phyloP scores from a whole-genome alignment of 148 eudicot genomes.

The Rhododendron mucronatum region DNA sequence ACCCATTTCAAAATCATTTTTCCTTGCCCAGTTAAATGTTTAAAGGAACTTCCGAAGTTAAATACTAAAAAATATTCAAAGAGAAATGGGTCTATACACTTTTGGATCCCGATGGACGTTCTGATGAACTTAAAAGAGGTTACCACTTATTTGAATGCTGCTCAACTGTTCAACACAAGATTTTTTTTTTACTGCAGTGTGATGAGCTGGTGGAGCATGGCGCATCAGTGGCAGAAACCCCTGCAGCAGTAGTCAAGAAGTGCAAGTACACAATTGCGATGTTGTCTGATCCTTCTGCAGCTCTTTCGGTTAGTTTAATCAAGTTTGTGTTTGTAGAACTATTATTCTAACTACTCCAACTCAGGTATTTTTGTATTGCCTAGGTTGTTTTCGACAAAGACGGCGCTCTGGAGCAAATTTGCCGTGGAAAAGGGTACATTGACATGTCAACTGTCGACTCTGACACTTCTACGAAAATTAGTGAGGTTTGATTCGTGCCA shows the following conservation, averaged over 20 bases:
- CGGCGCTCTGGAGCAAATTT: conserved; percentile 71
- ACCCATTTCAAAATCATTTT: neutral
- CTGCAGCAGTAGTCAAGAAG: conserved; percentile 84
- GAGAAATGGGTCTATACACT: neutral
- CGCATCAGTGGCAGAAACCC: conserved; percentile 76
- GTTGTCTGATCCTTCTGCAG: conserved; percentile 90
- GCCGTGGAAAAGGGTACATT: conserved; percentile 78
- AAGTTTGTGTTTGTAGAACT: neutral
- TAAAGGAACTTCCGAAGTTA: neutral
- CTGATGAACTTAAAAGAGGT: neutral
- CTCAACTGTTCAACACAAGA: neutral
- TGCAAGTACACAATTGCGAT: conserved; percentile 92
- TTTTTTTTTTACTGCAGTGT: conserved; percentile 43
- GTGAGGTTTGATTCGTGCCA: conserved; percentile 49
- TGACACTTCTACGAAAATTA: conserved; percentile 79
- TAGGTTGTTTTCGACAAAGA: conserved; percentile 84
- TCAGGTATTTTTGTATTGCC: conserved; percentile 6
- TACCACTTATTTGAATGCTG: neutral
- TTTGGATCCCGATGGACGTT: neutral
- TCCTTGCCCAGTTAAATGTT: neutral
- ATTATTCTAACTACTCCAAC: neutral
- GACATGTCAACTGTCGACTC: conserved; percentile 99
- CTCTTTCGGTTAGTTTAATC: conserved; percentile 64
- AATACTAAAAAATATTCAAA: neutral
- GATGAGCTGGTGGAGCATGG: conserved; percentile 91